Conservation (phyloP, 768 basidiomycete genomes). For the Dioszegia hungarica region DNA sequence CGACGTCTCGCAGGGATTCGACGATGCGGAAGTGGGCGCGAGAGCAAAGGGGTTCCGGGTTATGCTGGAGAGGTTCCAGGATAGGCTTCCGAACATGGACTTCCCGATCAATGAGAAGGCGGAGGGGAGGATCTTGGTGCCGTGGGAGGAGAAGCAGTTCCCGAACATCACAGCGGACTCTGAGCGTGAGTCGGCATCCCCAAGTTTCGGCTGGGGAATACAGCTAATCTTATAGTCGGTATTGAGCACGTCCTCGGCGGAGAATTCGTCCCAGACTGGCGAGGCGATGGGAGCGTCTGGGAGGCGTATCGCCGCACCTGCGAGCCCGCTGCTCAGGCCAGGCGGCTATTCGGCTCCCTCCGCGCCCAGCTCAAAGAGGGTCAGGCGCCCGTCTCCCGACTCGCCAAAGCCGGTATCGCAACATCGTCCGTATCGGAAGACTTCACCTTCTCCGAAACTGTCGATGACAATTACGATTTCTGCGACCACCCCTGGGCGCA, state of each 20-base stretch:
- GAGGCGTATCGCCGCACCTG: slow-evolving; percentile 93
- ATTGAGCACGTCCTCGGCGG: slow-evolving; percentile 60
- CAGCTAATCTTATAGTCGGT: slow-evolving; percentile 50
- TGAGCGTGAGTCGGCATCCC: slow-evolving; percentile 36
- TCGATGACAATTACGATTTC: slow-evolving; percentile 68
- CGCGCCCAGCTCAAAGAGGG: slow-evolving; percentile 53
- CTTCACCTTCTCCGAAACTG: slow-evolving; percentile 61
- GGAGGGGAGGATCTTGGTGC: slow-evolving; percentile 86
- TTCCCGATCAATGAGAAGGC: slow-evolving; percentile 89
- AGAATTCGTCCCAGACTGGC: slow-evolving; percentile 77
- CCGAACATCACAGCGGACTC: slow-evolving; percentile 62
- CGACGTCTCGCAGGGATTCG: slow-evolving; percentile 59
- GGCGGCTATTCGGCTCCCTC: slow-evolving; percentile 74
- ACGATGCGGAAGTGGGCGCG: slow-evolving; percentile 66
- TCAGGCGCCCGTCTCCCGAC: slow-evolving; percentile 43
- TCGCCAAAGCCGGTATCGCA: slow-evolving; percentile 50
- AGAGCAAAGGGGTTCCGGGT: slow-evolving; percentile 69
- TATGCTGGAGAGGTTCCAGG: slow-evolving; percentile 69
- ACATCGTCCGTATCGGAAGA: slow-evolving; percentile 50
- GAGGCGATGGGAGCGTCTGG: slow-evolving; percentile 75
- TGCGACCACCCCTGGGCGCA: slow-evolving; percentile 78
- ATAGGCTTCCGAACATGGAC: slow-evolving; percentile 83
- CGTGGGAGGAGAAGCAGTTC: slow-evolving; percentile 77
- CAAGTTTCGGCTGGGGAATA: background rate
- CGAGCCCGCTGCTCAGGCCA: slow-evolving; percentile 67